phyloP scores from a whole-genome alignment of 2,329 filamentous ascomycete species.

The Calonectria pseudoreteaudii region DNA sequence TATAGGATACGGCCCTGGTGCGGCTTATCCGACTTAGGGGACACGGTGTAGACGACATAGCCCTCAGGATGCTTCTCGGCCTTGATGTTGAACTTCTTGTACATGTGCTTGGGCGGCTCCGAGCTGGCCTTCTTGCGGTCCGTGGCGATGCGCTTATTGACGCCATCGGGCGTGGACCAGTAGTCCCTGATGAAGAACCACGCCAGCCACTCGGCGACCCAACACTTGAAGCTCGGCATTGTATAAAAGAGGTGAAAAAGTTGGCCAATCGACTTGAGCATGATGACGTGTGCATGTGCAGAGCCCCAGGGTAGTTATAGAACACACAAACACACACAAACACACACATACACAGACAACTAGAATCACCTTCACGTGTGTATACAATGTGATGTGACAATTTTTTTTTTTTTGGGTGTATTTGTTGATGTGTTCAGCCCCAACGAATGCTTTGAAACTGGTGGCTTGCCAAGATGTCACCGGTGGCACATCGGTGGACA shows the following conservation, averaged over 20 bases:
- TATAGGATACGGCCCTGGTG: conserved; percentile 46
- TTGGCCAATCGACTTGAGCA: background rate
- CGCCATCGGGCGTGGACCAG: conserved; percentile 39
- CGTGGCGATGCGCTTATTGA: conserved; percentile 40
- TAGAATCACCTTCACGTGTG: background rate
- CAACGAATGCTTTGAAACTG: background rate
- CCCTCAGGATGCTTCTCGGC: conserved; percentile 34
- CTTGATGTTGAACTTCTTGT: conserved; percentile 42
- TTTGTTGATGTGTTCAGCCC: background rate
- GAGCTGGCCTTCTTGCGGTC: conserved; percentile 34
- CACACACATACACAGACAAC: too few species aligned
- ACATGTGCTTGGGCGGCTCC: conserved; percentile 39
- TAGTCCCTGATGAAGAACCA: conserved; percentile 43
- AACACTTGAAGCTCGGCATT: conserved; percentile 44
- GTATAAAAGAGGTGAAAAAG: background rate
- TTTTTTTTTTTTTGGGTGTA: background rate
- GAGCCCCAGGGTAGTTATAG: background rate
- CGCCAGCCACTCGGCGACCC: conserved; percentile 42
- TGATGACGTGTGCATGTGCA: background rate
- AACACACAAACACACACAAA: too few species aligned
- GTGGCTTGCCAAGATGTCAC: conserved; percentile 11
- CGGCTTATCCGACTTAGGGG: conserved; percentile 46
- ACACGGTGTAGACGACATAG: conserved; percentile 44
- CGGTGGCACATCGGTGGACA: conserved; percentile 15
- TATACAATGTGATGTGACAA: background rate